phyloP scores from a whole-genome alignment of 768 basidiomycete genomes.

The Auriscalpium orientale region DNA sequence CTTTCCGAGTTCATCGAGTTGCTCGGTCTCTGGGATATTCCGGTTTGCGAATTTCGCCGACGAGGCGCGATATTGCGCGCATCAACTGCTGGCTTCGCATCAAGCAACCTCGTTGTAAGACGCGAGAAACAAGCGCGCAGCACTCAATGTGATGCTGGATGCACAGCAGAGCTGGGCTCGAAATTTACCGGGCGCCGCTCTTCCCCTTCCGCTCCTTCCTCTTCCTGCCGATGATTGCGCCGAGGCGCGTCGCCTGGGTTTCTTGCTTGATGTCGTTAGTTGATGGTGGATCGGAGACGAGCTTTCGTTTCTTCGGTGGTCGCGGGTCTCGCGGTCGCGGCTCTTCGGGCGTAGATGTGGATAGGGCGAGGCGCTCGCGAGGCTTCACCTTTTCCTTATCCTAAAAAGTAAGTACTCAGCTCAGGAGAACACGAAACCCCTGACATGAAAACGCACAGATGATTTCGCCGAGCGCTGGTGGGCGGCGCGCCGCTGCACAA shows the following conservation, averaged over 20 bases:
- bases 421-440: background rate
- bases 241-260: conserved; percentile 39
- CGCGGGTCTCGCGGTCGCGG: conserved; percentile 8
- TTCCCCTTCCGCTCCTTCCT: conserved; percentile 54
- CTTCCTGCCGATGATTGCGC: conserved; percentile 75
- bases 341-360: conserved; percentile 12
- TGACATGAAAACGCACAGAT: conserved; percentile 18
- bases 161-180: too few species aligned
- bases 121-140: too few species aligned
- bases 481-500: conserved; percentile 67
- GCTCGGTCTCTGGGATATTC: too few species aligned
- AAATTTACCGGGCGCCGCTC: background rate
- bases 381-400: conserved; percentile 5
- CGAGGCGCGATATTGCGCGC: too few species aligned
- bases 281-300: background rate
- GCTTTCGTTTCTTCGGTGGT: background rate
- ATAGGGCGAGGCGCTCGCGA: background rate
- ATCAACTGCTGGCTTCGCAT: too few species aligned
- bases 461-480: conserved; percentile 34
- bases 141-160: too few species aligned
- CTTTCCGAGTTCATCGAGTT: too few species aligned
- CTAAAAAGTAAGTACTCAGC: conserved; percentile 18
- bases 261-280: conserved; percentile 14
- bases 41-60: too few species aligned
- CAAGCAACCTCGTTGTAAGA: too few species aligned